Conservation (phyloP, 805 yeast species). For the Starmerella roubikii region DNA sequence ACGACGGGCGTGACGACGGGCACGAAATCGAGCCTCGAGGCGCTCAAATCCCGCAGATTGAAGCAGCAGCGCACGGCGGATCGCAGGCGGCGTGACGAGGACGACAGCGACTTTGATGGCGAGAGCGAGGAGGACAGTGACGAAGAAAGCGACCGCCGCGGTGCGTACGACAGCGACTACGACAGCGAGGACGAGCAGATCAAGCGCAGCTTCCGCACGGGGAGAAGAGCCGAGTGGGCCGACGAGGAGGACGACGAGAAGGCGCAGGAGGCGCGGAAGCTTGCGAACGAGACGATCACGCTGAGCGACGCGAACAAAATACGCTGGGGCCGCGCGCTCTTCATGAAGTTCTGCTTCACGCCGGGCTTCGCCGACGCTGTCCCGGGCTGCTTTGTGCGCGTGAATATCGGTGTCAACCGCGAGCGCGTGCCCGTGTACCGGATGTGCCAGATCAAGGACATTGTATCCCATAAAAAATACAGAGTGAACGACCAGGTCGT, state of each 20-base stretch:
- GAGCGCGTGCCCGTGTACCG: constrained; percentile 58
- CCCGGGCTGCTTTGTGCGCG: constrained; percentile 64
- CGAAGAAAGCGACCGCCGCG: neutral
- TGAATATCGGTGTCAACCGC: constrained; percentile 63
- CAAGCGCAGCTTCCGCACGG: constrained; percentile 4
- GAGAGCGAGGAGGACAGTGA: constrained; percentile 20
- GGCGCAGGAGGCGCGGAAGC: constrained; percentile 30
- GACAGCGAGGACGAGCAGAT: constrained; percentile 30
- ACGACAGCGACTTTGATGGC: constrained; percentile 29
- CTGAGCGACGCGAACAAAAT: constrained; percentile 57
- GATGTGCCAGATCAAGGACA: constrained; percentile 65
- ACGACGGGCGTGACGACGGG: constrained; percentile 29
- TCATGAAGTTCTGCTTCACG: constrained; percentile 64
- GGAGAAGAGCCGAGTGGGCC: constrained; percentile 33
- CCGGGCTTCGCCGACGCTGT: constrained; percentile 64
- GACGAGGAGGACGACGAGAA: constrained; percentile 27
- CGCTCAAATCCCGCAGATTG: constrained; percentile 50
- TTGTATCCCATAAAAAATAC: constrained; percentile 38
- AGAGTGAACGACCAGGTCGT: constrained; percentile 37
- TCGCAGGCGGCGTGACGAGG: constrained; percentile 16
- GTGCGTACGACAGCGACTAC: constrained; percentile 27
- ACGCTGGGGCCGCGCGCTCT: constrained; percentile 62
- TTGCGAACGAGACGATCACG: constrained; percentile 32
- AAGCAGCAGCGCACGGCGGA: constrained; percentile 7
- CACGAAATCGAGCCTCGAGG: constrained; percentile 47